A percentile compares a stretch with the other conserved stretches of the same genome.
Conservation (phyloP, 2,329 filamentous ascomycete species). For the Ustilaginoidea virens region DNA sequence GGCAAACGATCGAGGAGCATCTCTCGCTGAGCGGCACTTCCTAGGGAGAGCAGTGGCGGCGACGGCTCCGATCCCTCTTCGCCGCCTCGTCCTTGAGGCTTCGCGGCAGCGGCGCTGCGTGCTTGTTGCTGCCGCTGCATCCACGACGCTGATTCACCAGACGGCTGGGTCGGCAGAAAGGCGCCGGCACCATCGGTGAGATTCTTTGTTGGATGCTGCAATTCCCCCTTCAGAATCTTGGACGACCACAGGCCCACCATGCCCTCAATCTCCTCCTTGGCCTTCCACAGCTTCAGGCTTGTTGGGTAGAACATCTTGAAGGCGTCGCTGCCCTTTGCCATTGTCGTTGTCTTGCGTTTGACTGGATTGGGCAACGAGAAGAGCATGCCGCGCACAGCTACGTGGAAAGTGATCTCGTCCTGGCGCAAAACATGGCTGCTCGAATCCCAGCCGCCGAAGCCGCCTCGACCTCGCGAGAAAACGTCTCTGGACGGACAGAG, state of each 20-base stretch:
- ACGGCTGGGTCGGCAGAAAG: constrained; percentile 28
- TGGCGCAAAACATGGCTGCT: constrained; percentile 67
- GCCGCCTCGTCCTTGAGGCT: constrained; percentile 5
- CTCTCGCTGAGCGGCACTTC: constrained; percentile 52
- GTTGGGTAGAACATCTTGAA: constrained; percentile 89
- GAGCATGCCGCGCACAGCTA: constrained; percentile 71
- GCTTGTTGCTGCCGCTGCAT: constrained; percentile 18
- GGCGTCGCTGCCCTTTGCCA: constrained; percentile 38
- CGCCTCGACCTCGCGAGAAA: constrained; percentile 48
- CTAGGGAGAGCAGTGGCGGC: constrained; percentile 40
- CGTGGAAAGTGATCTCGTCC: constrained; percentile 87
- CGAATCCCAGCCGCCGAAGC: constrained; percentile 35
- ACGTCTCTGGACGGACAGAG: constrained; percentile 58
- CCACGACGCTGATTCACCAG: constrained; percentile 15
- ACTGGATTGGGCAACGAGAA: constrained; percentile 80
- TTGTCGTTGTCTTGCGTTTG: constrained; percentile 42
- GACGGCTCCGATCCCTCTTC: constrained; percentile 11
- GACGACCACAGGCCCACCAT: constrained; percentile 55
- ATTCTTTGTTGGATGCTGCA: constrained; percentile 17
- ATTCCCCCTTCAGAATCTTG: constrained; percentile 41
- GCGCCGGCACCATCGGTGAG: constrained; percentile 30
- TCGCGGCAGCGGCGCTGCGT: constrained; percentile 1
- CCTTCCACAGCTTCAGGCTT: constrained; percentile 68
- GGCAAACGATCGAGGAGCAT: constrained; percentile 76
- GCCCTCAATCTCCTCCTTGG: constrained; percentile 66